Evolutionary conservation across 805 yeast species (phyloP).

Genomic region (Cyberlindnera mrakii): DNA sequence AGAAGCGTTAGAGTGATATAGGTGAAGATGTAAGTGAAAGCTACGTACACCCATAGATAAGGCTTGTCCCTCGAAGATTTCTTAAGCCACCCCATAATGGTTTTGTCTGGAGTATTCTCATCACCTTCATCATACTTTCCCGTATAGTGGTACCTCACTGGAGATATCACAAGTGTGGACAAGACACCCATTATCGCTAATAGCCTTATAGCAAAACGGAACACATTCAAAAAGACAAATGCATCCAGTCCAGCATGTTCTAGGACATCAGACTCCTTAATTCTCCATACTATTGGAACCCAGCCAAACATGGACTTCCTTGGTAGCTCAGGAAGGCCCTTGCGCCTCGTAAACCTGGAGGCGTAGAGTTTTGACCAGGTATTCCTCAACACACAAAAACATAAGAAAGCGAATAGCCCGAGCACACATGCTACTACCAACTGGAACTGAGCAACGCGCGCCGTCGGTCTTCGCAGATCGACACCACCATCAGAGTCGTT

Average conservation of each 20-base stretch:
- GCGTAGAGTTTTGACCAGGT: conserved; percentile 80
- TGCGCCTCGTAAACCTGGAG: conserved; percentile 51
- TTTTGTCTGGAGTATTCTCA: conserved; percentile 2
- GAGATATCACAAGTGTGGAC: conserved; percentile 73
- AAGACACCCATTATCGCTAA: conserved; percentile 58
- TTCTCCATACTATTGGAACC: conserved; percentile 59
- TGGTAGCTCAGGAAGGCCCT: conserved; percentile 55
- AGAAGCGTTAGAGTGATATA: conserved; percentile 52
- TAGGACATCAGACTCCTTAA: conserved; percentile 70
- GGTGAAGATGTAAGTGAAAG: conserved; percentile 84
- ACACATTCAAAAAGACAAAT: conserved; percentile 83
- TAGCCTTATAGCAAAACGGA: conserved; percentile 77
- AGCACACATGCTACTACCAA: conserved; percentile 58
- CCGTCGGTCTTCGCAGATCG: conserved; percentile 23
- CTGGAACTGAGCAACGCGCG: conserved; percentile 70
- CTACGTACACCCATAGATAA: conserved; percentile 80
- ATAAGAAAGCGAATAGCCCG: conserved; percentile 61
- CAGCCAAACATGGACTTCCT: conserved; percentile 65
- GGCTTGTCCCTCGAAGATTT: conserved; percentile 27
- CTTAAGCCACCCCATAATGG: conserved; percentile 29
- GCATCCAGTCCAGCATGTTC: conserved; percentile 95
- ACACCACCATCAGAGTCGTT: conserved; percentile 8
- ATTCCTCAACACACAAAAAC: conserved; percentile 66
- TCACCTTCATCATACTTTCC: conserved; percentile 69
- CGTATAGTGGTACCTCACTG: conserved; percentile 75